Base-by-base conservation (phyloP, 257 asterid genomes). In the Nemophila menziesii region DNA sequence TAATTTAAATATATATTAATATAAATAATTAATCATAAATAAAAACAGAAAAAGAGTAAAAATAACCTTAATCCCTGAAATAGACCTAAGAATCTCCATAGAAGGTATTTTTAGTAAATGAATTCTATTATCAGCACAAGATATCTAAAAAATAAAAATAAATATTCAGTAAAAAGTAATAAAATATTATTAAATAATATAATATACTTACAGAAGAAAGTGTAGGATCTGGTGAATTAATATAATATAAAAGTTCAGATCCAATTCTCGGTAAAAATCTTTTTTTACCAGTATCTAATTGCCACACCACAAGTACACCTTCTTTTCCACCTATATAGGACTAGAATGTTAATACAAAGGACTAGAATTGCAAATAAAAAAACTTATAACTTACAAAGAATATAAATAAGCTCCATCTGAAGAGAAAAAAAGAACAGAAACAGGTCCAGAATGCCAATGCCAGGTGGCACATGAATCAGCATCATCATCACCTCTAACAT, bases 271-370 rank as follows among this genome's bases (percentile, higher is more conserved):
- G 95, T 51, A 75, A 75, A 47, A 81, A 85, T 42, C 65, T 85
- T 53, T 81, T 82, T 72, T 77, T 90, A 56, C 96, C 96, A 9
- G 94, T 79, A 52, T 81, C 98, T 44, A 90, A 58, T 79, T 85
- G 98, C 96, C 98, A 85, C 44, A 77, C 85, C 58, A 90, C 98
- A 46, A 90, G 72, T 64, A 85, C 98, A 26, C 98, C 98, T 71
- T 90, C 98, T 60, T 51, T 72, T 50, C 98, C 98, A 65, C 98
- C 98, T 85, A 64, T 38, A 59, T 55, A 14, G 17, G n/a, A n/a
- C n/a, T n/a, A n/a, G n/a, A n/a, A n/a, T n/a, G n/a, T n/a, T n/a
- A n/a, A n/a, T n/a, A n/a, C 26, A 11, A 22, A 36, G 12, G 7
- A 18, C 22, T 45, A 34, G 27, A 17, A 21, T 23, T 55, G 14